These are phyloP conservation scores for Aspergillus ibericus DNA, from an alignment of 2,329 filamentous ascomycete genomes.

Conservation along the genomic window DNA sequence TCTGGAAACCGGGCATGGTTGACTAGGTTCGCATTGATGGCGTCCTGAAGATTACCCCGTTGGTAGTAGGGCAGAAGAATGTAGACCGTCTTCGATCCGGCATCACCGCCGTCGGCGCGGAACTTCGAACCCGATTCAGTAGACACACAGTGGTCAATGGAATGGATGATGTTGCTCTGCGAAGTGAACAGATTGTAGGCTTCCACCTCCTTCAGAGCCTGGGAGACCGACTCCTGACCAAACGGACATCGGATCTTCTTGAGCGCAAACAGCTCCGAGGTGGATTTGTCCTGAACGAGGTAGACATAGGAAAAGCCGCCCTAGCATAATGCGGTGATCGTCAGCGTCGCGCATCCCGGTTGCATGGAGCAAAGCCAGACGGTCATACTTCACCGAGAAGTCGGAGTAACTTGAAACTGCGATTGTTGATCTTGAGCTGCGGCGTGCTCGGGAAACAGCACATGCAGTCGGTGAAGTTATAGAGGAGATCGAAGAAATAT, in stretches of 20 bases:
- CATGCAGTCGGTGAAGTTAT: slow-evolving; percentile 91
- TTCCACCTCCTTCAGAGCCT: slow-evolving; percentile 95
- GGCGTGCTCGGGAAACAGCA: slow-evolving; percentile 95
- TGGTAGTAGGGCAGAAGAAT: slow-evolving; percentile 94
- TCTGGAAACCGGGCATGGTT: slow-evolving; percentile 92
- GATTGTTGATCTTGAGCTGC: slow-evolving; percentile 89
- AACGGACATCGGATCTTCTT: slow-evolving; percentile 99
- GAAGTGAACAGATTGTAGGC: slow-evolving; percentile 88
- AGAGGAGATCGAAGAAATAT: slow-evolving; percentile 83
- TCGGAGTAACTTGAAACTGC: slow-evolving; percentile 93
- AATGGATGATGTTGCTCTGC: slow-evolving; percentile 81
- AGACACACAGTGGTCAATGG: slow-evolving; percentile 78
- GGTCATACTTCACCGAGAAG: slow-evolving; percentile 79
- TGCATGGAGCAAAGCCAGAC: not conserved
- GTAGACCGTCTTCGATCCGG: slow-evolving; percentile 87
- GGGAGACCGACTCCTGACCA: slow-evolving; percentile 90
- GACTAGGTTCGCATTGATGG: slow-evolving; percentile 97
- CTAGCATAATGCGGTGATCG: slow-evolving; percentile 43
- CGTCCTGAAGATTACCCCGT: slow-evolving; percentile 92
- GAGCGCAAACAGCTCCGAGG: slow-evolving; percentile 82
- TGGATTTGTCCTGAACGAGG: slow-evolving; percentile 87
- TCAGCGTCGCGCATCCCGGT: slow-evolving; percentile 12
- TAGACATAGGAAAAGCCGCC: slow-evolving; percentile 99
- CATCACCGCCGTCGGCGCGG: slow-evolving; percentile 57
- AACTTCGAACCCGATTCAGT: slow-evolving; percentile 63